Evolutionary conservation across 1,284 basidiomycete genomes (phyloP).

Genomic region (Malassezia restricta): DNA sequence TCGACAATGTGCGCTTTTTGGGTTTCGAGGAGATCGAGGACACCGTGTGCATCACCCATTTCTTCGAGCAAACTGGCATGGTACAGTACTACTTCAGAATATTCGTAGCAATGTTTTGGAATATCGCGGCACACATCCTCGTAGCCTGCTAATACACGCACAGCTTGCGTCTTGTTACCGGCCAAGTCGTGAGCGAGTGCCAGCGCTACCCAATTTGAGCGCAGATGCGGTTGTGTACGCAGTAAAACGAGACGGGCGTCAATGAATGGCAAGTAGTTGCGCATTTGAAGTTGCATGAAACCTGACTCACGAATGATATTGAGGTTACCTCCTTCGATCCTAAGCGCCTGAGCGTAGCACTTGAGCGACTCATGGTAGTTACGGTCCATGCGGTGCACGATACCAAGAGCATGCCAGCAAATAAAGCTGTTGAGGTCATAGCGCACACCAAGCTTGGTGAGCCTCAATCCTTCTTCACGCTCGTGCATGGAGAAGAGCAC

Average conservation of each 20-base stretch:
- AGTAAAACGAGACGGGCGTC: slow-evolving; percentile 74
- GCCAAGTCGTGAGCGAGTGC: slow-evolving; percentile 79
- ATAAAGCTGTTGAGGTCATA: slow-evolving; percentile 87
- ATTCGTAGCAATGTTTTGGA: slow-evolving; percentile 51
- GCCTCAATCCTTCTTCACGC: slow-evolving; percentile 57
- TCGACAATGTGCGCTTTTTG: slow-evolving; percentile 44
- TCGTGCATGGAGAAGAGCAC: slow-evolving; percentile 31
- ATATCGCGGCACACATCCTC: slow-evolving; percentile 38
- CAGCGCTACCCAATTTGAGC: slow-evolving; percentile 79
- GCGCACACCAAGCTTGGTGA: slow-evolving; percentile 70
- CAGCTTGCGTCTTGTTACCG: slow-evolving; percentile 62
- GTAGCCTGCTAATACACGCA: slow-evolving; percentile 60
- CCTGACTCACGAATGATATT: slow-evolving; percentile 86
- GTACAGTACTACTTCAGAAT: slow-evolving; percentile 72
- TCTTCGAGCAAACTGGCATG: slow-evolving; percentile 69
- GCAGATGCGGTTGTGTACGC: slow-evolving; percentile 65
- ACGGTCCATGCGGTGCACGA: slow-evolving; percentile 56
- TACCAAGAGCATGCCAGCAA: slow-evolving; percentile 91
- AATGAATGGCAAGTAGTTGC: slow-evolving; percentile 66
- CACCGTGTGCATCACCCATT: slow-evolving; percentile 51
- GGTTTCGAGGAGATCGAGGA: slow-evolving; percentile 35
- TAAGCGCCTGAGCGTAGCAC: slow-evolving; percentile 64
- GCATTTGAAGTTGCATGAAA: slow-evolving; percentile 77
- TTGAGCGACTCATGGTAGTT: slow-evolving; percentile 77
- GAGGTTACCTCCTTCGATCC: slow-evolving; percentile 83